Evolutionary conservation across 495 filamentous ascomycete genomes (phyloP).

Genomic region (Aspergillus hancockii): DNA sequence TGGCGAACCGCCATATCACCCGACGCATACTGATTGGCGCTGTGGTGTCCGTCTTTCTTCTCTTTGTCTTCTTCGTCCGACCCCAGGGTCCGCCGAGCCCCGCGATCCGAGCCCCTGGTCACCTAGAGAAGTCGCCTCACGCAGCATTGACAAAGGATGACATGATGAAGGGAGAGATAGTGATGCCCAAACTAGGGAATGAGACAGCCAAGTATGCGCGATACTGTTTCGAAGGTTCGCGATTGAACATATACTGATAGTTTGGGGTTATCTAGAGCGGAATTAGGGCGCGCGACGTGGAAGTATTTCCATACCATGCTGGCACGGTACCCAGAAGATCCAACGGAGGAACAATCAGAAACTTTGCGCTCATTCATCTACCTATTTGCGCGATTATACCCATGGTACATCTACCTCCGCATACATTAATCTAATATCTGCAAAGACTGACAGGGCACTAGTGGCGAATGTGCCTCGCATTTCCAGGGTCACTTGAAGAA

Average conservation of each 20-base stretch:
- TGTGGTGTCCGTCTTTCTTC: slow-evolving; percentile 33
- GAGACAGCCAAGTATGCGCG: slow-evolving; percentile 68
- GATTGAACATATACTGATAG: slow-evolving; percentile 5
- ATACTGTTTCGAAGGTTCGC: slow-evolving; percentile 1
- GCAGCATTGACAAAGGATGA: slow-evolving; percentile 33
- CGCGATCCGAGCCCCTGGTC: slow-evolving; percentile 44
- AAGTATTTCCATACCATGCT: slow-evolving; percentile 95
- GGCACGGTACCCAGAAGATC: slow-evolving; percentile 86
- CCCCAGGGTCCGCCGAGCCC: slow-evolving; percentile 45
- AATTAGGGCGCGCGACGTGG: slow-evolving; percentile 87
- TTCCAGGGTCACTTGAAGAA: slow-evolving; percentile 80
- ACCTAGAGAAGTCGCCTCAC: slow-evolving; percentile 34
- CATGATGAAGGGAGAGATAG: slow-evolving; percentile 71
- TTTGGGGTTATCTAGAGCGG: slow-evolving; percentile 56
- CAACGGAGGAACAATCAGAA: slow-evolving; percentile 77
- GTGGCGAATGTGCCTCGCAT: slow-evolving; percentile 90
- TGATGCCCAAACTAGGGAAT: slow-evolving; percentile 89
- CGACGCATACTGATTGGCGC: slow-evolving; percentile 41
- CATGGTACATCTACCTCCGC: slow-evolving; percentile 56
- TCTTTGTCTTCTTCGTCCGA: slow-evolving; percentile 44
- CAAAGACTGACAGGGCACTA: slow-evolving; percentile 29
- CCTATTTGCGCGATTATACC: slow-evolving; percentile 90
- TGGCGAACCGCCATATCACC: slow-evolving; percentile 47
- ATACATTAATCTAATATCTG: background rate
- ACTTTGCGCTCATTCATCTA: slow-evolving; percentile 84